A percentile compares a stretch with the other conserved stretches of the same genome.
phyloP scores from a whole-genome alignment of 306 rosid species.

The Citrullus amarus region DNA sequence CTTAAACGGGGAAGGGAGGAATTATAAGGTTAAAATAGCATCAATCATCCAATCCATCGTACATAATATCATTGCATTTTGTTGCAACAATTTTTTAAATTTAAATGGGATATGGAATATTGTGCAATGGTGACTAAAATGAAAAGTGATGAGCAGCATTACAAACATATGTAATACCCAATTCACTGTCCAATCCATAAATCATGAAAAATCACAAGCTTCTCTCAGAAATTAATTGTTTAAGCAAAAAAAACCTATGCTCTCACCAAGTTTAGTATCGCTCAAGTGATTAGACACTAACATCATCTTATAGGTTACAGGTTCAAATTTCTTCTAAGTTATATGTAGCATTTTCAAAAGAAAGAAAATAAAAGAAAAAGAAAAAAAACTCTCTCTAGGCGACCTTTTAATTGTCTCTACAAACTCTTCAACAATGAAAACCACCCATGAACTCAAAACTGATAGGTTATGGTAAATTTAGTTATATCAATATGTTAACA shows the following conservation, averaged over 20 bases:
- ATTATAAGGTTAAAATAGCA: background rate
- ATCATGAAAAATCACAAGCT: background rate
- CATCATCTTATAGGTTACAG: no score
- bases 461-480: no score
- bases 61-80: background rate
- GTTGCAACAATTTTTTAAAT: background rate
- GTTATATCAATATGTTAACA: no score
- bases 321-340: no score
- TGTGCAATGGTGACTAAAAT: background rate
- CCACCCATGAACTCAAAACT: no score
- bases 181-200: background rate
- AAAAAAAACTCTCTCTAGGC: background rate
- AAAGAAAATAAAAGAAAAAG: background rate
- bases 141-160: background rate
- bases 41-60: background rate
- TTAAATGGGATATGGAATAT: background rate
- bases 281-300: no score
- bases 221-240: background rate
- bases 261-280: background rate
- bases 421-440: background rate
- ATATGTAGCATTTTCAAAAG: no score
- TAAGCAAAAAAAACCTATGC: background rate
- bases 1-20: background rate
- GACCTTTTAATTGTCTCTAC: background rate
- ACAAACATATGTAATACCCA: background rate